Evolutionary conservation across 2,329 filamentous ascomycete species (phyloP).

Genomic region (Pestalotiopsis sp.): DNA sequence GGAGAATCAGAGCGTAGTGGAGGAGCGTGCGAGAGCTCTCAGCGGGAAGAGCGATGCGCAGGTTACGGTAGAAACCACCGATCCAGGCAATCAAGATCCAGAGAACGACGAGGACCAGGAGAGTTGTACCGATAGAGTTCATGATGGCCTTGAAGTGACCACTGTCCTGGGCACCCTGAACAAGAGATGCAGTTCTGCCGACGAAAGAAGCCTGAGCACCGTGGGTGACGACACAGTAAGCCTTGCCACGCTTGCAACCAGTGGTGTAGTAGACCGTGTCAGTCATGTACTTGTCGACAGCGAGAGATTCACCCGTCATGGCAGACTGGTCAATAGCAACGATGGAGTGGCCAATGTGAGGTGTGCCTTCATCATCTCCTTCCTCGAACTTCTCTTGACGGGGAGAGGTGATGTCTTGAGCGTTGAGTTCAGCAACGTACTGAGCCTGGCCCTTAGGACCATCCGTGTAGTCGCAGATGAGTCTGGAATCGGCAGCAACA

Average conservation of each 20-base stretch:
- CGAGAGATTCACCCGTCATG: slow-evolving; percentile 75
- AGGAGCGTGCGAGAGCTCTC: slow-evolving; percentile 61
- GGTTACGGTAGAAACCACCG: slow-evolving; percentile 73
- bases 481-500: slow-evolving; percentile 67
- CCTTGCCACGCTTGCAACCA: slow-evolving; percentile 76
- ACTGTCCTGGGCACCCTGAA: slow-evolving; percentile 70
- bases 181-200: slow-evolving; percentile 70
- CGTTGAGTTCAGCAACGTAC: slow-evolving; percentile 67
- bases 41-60: slow-evolving; percentile 62
- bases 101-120: slow-evolving; percentile 73
- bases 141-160: slow-evolving; percentile 80
- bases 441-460: slow-evolving; percentile 67
- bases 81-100: slow-evolving; percentile 73
- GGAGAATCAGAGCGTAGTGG: slow-evolving; percentile 65
- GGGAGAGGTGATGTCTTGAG: slow-evolving; percentile 51
- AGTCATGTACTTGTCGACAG: slow-evolving; percentile 74
- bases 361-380: slow-evolving; percentile 57
- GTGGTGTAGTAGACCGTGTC: slow-evolving; percentile 75
- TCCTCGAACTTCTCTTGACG: slow-evolving; percentile 64
- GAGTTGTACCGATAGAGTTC: slow-evolving; percentile 73
- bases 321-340: slow-evolving; percentile 74
- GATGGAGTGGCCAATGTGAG: slow-evolving; percentile 64
- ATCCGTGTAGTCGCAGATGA: slow-evolving; percentile 69
- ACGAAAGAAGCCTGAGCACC: slow-evolving; percentile 72
- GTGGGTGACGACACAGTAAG: slow-evolving; percentile 65